A percentile compares a stretch with the other conserved stretches of the same genome.
Conservation (phyloP, 345 rosid genomes). For the Arabis alpina region DNA sequence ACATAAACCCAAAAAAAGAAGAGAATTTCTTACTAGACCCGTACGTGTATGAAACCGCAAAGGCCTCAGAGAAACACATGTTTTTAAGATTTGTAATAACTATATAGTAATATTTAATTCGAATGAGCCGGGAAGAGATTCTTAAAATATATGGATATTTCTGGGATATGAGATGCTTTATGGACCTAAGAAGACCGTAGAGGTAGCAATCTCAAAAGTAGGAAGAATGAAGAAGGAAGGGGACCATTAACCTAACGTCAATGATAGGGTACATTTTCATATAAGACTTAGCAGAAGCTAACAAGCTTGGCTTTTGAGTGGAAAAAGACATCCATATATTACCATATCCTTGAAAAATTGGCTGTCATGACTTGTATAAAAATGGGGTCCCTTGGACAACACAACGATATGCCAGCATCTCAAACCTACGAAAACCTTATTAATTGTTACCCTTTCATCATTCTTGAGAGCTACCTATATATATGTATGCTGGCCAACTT, state of each 20-base stretch:
- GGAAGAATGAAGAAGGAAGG: constrained; percentile 1
- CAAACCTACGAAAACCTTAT: background rate
- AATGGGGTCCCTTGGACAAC: background rate
- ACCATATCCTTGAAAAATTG: background rate
- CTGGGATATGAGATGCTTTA: background rate
- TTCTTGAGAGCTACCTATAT: background rate
- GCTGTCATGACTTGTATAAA: background rate
- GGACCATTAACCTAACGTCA: constrained; percentile 16
- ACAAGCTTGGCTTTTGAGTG: constrained; percentile 34
- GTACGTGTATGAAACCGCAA: too few species aligned
- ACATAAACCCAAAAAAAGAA: too few species aligned
- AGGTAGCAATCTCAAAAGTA: constrained; percentile 29
- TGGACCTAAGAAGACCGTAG: constrained; percentile 7
- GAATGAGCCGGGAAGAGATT: too few species aligned
- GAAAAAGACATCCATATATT: constrained; percentile 23
- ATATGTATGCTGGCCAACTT: background rate
- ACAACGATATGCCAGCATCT: constrained; percentile 29
- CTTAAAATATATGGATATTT: constrained; percentile 1
- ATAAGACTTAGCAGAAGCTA: constrained; percentile 26
- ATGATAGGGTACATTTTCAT: constrained; percentile 2
- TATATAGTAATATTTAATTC: background rate
- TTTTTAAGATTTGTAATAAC: background rate
- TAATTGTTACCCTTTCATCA: background rate
- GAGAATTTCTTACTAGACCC: too few species aligned
- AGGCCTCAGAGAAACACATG: too few species aligned